These are phyloP conservation scores for Malassezia nana DNA, from an alignment of 1,284 basidiomycete genomes.

Conservation along the genomic window DNA sequence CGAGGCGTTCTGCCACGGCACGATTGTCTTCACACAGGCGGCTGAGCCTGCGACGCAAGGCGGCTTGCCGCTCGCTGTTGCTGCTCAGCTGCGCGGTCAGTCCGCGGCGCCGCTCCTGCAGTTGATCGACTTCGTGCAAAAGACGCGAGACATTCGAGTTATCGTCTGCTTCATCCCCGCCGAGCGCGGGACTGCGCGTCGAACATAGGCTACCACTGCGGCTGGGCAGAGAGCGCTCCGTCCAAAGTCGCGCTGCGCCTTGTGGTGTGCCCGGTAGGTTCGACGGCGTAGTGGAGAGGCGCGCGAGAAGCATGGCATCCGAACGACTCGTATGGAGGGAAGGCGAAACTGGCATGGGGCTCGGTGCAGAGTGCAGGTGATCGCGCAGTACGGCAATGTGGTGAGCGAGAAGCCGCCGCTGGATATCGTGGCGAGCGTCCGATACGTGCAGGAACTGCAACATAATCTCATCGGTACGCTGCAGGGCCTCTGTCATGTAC, in stretches of 20 bases:
- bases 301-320: not conserved
- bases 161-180: not conserved
- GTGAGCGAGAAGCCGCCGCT: conserved; percentile 5
- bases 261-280: not conserved
- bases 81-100: not conserved
- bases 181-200: not conserved
- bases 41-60: not conserved
- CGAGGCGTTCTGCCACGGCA: not conserved
- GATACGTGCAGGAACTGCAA: not conserved
- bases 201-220: not conserved
- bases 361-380: not conserved
- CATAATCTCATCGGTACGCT: conserved; percentile 10
- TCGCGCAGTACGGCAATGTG: conserved; percentile 15
- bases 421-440: not conserved
- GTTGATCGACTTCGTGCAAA: not conserved
- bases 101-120: not conserved
- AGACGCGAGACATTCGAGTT: not conserved
- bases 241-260: not conserved
- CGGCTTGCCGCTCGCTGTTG: not conserved
- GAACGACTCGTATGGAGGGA: not conserved
- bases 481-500: conserved; percentile 1
- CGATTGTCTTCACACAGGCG: not conserved
- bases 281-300: not conserved
- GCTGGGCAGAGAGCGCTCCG: not conserved
- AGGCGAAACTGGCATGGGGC: no score